phyloP scores from a whole-genome alignment of 352 stramenopile genomes.

The Globisporangium carolinianum region DNA sequence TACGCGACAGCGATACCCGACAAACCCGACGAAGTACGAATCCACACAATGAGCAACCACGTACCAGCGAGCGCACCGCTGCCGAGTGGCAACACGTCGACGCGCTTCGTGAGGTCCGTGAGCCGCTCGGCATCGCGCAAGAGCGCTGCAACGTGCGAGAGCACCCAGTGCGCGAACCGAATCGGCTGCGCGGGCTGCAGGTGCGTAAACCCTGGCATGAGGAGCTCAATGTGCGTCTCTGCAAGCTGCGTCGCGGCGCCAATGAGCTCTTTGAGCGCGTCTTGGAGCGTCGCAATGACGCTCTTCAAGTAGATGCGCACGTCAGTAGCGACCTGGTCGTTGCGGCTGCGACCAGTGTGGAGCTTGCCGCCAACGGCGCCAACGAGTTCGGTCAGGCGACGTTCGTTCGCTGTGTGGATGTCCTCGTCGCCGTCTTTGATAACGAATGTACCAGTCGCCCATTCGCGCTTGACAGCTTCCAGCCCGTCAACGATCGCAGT shows the following conservation, averaged over 20 bases:
- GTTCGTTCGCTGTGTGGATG: conserved; percentile 99
- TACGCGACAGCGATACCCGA: no score
- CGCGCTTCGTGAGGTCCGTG: conserved; percentile 89
- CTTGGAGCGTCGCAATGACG: conserved; percentile 51
- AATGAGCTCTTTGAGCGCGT: conserved; percentile 91
- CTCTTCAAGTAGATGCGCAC: conserved; percentile 93
- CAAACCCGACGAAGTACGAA: no score
- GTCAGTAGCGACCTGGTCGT: conserved; percentile 98
- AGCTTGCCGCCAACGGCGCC: conserved; percentile 95
- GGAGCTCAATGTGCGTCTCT: conserved; percentile 90
- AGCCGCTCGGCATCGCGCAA: conserved; percentile 93
- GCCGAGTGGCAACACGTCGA: conserved; percentile 95
- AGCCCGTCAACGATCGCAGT: conserved; percentile 84
- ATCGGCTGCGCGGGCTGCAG: conserved; percentile 97
- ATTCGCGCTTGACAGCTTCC: conserved; percentile 85
- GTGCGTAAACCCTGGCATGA: conserved; percentile 99
- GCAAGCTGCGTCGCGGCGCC: conserved; percentile 83
- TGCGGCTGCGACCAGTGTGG: conserved; percentile 94
- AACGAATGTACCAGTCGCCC: conserved; percentile 71
- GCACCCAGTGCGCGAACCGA: conserved; percentile 97
- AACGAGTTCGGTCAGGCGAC: conserved; percentile 96
- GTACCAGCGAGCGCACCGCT: conserved; percentile 91
- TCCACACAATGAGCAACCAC: background rate
- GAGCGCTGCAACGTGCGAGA: conserved; percentile 93
- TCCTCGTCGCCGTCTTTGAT: conserved; percentile 96